These are phyloP conservation scores for Pleurotus sapidus DNA, from an alignment of 768 basidiomycete genomes.

Conservation along the genomic window DNA sequence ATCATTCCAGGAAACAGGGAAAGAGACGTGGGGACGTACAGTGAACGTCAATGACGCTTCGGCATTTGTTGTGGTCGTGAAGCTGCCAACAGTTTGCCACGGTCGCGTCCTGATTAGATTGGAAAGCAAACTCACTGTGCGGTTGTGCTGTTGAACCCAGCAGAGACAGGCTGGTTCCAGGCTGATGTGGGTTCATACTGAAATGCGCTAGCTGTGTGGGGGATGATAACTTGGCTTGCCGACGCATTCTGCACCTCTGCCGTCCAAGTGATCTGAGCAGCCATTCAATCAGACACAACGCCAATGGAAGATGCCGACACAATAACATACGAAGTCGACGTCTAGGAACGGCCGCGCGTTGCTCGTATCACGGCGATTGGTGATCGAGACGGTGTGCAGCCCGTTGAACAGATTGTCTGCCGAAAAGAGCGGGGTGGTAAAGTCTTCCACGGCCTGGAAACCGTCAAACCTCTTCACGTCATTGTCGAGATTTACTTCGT, in stretches of 20 bases:
- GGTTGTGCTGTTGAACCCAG: constrained; percentile 1
- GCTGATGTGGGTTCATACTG: not conserved
- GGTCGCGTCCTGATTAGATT: not conserved
- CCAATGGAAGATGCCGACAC: not conserved
- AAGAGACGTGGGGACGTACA: not conserved
- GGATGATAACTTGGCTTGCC: not conserved
- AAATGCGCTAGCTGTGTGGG: constrained; percentile 1
- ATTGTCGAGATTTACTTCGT: constrained; percentile 8
- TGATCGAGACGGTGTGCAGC: constrained; percentile 2
- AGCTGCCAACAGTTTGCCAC: not conserved
- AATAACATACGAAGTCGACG: constrained; percentile 6
- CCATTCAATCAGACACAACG: not conserved
- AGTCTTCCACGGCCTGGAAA: not conserved
- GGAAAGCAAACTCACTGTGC: not conserved
- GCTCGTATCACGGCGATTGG: not conserved
- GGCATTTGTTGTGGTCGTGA: not conserved
- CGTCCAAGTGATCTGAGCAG: constrained; percentile 7
- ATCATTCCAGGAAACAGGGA: not conserved
- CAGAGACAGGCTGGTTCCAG: not conserved
- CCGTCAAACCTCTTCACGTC: not conserved
- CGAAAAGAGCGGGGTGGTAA: constrained; percentile 3
- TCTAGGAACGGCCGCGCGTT: not conserved
- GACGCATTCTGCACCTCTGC: not conserved
- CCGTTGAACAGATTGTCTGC: constrained; percentile 4
- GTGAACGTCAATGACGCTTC: constrained; percentile 1